Base-by-base conservation (phyloP, 2,329 filamentous ascomycete species). In the Ceratocystiopsis brevicomis region DNA sequence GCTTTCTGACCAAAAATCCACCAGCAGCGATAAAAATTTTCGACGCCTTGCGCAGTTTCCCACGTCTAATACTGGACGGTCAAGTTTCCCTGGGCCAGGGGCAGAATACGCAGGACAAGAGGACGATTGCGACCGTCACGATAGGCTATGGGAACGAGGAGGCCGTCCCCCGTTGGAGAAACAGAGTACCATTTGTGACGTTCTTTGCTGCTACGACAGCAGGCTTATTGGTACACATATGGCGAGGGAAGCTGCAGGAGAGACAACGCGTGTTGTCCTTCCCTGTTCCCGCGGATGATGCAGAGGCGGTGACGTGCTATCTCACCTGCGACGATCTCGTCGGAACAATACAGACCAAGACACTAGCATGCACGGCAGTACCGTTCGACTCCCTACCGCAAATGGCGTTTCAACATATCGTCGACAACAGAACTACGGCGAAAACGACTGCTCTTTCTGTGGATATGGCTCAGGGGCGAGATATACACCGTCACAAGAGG, bases 291-390 rank as follows among this genome's bases (percentile, higher is more conserved):
- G 55, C 85, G 17, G 67, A 58, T 1, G 61, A 61, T 5, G 56
- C 64, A 0, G 68, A 71, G 16, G 71, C 79, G 45, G 61, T 90
- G 33, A 67, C 67, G 19, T 83, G 76, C 47, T 74, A 78, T 54
- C 66, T 87, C 40, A 81, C 83, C 57, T 96, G 87, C 50, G 88
- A 95, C 59, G 78, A 85, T 38, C 80, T 96, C 52, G 83, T 77
- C 3, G 75, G 75, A 2, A 77, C 74, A 0, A 56, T 63, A 32
- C 55, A 68, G 14, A 52, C 55, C 1, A 50, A 44, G 21, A 47
- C 47, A 3, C 12, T 59, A 5, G 19, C 32, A 1, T 45, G 37
- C n/a, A 10, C 42, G 3, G 42, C 44, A 8, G 35, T 38, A 1
- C n/a, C 34, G 8, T 11, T 9, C 17, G 25, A 21, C 4, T 37